Evolutionary conservation across 768 basidiomycete species (phyloP).

Genomic region (Boletus tomentosulus): DNA sequence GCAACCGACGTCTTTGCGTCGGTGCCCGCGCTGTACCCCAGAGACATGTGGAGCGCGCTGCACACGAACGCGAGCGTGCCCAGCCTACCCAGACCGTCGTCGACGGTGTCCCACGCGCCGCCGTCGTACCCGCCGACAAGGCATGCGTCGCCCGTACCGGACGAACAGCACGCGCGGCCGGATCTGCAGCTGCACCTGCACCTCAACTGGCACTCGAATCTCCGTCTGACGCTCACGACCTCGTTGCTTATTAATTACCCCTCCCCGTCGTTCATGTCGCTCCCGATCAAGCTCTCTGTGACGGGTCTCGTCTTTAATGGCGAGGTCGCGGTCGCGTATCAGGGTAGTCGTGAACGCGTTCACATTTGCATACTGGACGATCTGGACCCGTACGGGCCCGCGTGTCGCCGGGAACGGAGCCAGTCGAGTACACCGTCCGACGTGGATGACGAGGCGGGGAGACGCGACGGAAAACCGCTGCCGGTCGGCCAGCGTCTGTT

Average conservation of each 20-base stretch:
- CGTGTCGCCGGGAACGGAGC: constrained; percentile 48
- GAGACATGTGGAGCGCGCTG: constrained; percentile 27
- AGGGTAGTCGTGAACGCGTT: constrained; percentile 73
- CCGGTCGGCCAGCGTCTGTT: constrained; percentile 81
- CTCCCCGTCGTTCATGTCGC: constrained; percentile 91
- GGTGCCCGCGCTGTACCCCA: constrained; percentile 37
- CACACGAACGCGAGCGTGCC: too few species aligned
- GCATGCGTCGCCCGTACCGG: constrained; percentile 10
- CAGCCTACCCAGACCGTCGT: too few species aligned
- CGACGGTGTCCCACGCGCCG: background rate
- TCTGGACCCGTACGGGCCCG: constrained; percentile 78
- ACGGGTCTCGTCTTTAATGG: constrained; percentile 84
- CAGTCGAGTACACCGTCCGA: constrained; percentile 56
- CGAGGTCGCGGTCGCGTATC: constrained; percentile 88
- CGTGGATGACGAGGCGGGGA: constrained; percentile 52
- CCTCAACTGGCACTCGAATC: constrained; percentile 81
- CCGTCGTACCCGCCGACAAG: constrained; percentile 9
- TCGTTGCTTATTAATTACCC: constrained; percentile 97
- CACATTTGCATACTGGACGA: constrained; percentile 90
- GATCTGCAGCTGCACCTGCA: constrained; percentile 89
- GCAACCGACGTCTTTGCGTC: constrained; percentile 56
- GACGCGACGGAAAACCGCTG: constrained; percentile 57
- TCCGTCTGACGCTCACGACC: constrained; percentile 85
- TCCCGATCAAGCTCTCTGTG: constrained; percentile 92
- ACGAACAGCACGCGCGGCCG: constrained; percentile 34